A percentile compares a stretch with the other conserved stretches of the same genome.
phyloP scores from a whole-genome alignment of 768 basidiomycete species.

The Solioccasus polychromus region DNA sequence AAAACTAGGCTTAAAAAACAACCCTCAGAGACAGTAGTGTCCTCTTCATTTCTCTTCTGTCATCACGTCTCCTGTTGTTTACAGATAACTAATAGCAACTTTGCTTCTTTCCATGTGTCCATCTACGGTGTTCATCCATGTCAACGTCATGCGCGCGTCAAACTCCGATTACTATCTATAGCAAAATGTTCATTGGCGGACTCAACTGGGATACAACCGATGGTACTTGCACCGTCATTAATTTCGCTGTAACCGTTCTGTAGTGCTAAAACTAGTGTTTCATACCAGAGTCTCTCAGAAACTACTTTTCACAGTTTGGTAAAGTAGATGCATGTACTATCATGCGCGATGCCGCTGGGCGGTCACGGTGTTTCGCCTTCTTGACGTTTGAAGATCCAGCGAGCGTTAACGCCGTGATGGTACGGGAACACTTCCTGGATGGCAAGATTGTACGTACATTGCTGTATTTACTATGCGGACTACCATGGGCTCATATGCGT shows the following conservation, averaged over 20 bases:
- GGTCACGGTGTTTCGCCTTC: conserved; percentile 97
- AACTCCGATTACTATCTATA: conserved; percentile 41
- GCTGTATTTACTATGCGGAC: conserved; percentile 20
- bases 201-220: conserved; percentile 99
- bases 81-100: conserved; percentile 78
- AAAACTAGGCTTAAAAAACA: conserved; percentile 74
- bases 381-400: conserved; percentile 92
- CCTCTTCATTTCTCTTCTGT: conserved; percentile 53
- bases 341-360: conserved; percentile 94
- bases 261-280: conserved; percentile 42
- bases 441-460: conserved; percentile 85
- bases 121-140: conserved; percentile 25
- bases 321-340: conserved; percentile 97
- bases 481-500: conserved; percentile 19
- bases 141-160: conserved; percentile 26
- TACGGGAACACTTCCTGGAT: conserved; percentile 90
- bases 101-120: conserved; percentile 40
- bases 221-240: conserved; percentile 61
- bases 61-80: conserved; percentile 63
- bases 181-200: conserved; percentile 99
- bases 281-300: conserved; percentile 64
- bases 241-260: conserved; percentile 33
- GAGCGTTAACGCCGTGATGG: conserved; percentile 95
- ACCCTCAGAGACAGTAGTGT: conserved; percentile 70
- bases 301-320: conserved; percentile 95